Evolutionary conservation across 208 protist species (phyloP), one percentile per base, ranked within the genome.

Genomic region (Strigomonas oncopelti): DNA sequence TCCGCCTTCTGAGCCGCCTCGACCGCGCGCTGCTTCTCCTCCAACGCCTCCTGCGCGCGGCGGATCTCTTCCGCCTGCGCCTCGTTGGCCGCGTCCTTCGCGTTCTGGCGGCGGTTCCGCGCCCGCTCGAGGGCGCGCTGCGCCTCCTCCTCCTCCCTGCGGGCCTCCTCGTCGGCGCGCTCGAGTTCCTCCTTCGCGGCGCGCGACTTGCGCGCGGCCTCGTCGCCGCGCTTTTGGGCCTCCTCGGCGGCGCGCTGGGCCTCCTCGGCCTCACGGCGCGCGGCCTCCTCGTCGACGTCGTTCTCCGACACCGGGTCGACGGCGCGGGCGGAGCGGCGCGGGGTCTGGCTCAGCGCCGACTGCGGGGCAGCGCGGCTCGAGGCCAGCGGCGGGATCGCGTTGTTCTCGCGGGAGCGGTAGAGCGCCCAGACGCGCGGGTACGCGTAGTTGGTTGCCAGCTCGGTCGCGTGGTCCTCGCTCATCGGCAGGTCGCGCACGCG

Each of bases 371-470:
- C 34, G 48, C n/a, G 48, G 61, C 53, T 66, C 59, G 24, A 25
- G 36, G 31, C 31, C n/a, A 61, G n/a, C 64, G 42, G 42, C 42
- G 42, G 42, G 11, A 48, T 1, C 42, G 5, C 42, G 42, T 48
- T 52, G 54, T 54, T 62, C n/a, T 67, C 64, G 34, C 61, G 63
- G 3, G 71, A 56, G 38, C 73, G 70, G 71, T 91, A 88, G 53
- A 91, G 73, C 60, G 60, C 74, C 84, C 78, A 79, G 58, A 86
- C 59, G 42, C 74, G 69, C n/a, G 67, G 53, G 68, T 83, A 88
- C 31, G 57, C 58, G 70, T 67, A 55, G 25, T n/a, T 67, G 16
- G n/a, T 38, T 5, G 81, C 65, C 58, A 52, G 69, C 34, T 62
- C 34, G 59, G 71, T 61, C 45, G 77, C 74, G 59, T 54, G 59